A percentile compares a stretch with the other conserved stretches of the same genome.
Evolutionary conservation across 768 basidiomycete genomes (phyloP).

Genomic region (Suillus placidus): DNA sequence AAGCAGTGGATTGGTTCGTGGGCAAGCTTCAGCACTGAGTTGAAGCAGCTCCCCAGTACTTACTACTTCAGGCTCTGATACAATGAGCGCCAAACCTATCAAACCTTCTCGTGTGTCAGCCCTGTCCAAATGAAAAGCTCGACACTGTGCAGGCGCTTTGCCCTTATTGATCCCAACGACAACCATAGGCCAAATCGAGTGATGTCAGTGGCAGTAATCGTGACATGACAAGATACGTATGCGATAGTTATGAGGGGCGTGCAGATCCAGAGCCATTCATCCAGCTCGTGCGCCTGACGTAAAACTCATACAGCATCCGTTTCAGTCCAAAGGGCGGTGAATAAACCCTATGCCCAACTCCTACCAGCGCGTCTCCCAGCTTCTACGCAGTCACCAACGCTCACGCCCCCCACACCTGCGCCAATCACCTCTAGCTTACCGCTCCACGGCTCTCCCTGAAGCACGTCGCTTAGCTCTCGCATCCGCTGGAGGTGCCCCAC

Average conservation of each 20-base stretch:
- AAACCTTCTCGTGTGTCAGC: neutral
- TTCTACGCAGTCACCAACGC: constrained; percentile 83
- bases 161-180: neutral
- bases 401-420: constrained; percentile 86
- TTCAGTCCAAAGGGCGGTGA: neutral
- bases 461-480: constrained; percentile 51
- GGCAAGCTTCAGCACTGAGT: no score
- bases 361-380: constrained; percentile 63
- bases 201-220: neutral
- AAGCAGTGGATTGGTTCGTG: no score
- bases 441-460: constrained; percentile 46
- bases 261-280: neutral
- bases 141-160: neutral
- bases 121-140: neutral
- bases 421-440: constrained; percentile 68
- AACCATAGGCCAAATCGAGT: neutral
- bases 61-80: no score
- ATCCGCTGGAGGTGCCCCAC: constrained; percentile 77
- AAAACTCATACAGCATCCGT: neutral
- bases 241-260: neutral
- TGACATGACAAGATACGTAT: neutral
- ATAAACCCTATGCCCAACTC: constrained; percentile 37
- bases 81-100: neutral
- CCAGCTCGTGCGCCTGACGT: neutral
- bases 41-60: no score